These are phyloP conservation scores for Pichia sp. DNA, from an alignment of 1,139 yeast species.

Conservation along the genomic window DNA sequence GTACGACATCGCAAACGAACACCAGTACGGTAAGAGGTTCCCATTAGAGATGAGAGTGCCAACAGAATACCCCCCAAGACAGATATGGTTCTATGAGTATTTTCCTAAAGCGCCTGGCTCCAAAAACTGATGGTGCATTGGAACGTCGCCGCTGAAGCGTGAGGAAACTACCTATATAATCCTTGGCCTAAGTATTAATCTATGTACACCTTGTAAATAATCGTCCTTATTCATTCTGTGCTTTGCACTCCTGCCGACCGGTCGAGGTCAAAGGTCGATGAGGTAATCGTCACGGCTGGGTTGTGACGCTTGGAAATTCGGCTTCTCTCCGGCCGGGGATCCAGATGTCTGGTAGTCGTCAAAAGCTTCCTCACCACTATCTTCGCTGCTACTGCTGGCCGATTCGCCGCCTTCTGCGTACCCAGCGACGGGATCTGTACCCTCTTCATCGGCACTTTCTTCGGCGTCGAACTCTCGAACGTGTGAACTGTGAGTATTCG, in stretches of 20 bases:
- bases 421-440: not conserved
- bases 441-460: no score
- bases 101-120: conserved; percentile 22
- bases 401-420: no score
- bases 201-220: not conserved
- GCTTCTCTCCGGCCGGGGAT: not conserved
- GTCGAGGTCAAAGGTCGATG: not conserved
- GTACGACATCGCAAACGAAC: conserved; percentile 47
- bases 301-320: not conserved
- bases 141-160: not conserved
- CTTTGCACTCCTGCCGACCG: not conserved
- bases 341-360: not conserved
- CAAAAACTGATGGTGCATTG: not conserved
- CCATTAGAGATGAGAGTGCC: conserved; percentile 84
- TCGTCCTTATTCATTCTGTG: not conserved
- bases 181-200: not conserved
- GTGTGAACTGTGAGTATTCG: no score
- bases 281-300: not conserved
- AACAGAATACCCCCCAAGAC: conserved; percentile 84
- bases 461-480: no score
- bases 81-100: conserved; percentile 73
- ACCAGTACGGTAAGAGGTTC: conserved; percentile 50
- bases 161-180: not conserved
- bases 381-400: not conserved
- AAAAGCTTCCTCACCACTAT: not conserved